A percentile compares a stretch with the other conserved stretches of the same genome.
These are phyloP conservation scores for Penicillium occitanis DNA, from an alignment of 2,329 filamentous ascomycete species.

Conservation along the genomic window DNA sequence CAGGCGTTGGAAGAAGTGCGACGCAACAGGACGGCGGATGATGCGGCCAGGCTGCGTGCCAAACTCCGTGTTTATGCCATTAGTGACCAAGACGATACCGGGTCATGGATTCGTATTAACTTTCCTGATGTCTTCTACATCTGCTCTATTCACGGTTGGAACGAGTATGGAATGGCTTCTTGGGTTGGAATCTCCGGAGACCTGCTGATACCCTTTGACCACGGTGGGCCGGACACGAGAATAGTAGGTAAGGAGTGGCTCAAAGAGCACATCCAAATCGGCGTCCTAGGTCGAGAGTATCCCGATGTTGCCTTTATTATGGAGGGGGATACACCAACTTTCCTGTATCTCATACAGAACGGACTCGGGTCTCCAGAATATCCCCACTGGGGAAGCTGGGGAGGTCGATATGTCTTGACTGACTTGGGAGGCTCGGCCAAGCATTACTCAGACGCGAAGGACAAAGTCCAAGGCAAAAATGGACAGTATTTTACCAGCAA, in stretches of 20 bases:
- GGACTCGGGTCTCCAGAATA: not conserved
- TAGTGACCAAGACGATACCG: not conserved
- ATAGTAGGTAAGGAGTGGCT: not conserved
- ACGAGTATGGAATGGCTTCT: not conserved
- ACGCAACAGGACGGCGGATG: not conserved
- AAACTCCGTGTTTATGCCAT: not conserved
- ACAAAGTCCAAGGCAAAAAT: not conserved
- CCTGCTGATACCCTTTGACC: not conserved
- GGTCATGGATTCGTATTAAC: not conserved
- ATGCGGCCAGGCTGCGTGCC: not conserved
- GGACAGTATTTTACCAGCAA: not conserved
- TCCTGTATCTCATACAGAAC: not conserved
- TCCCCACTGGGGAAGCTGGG: not conserved
- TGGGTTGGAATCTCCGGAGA: not conserved
- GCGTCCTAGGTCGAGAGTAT: not conserved
- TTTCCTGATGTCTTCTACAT: not conserved
- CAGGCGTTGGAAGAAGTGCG: not conserved
- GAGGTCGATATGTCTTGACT: conserved; percentile 1
- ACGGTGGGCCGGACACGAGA: not conserved
- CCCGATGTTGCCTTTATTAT: not conserved
- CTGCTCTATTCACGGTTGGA: not conserved
- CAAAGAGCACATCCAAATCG: not conserved
- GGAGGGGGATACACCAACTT: not conserved
- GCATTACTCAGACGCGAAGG: not conserved
- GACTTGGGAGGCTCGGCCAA: conserved; percentile 1